A percentile compares a stretch with the other conserved stretches of the same genome.
These are phyloP conservation scores for Zasmidium angulare DNA, from an alignment of 2,329 filamentous ascomycete species.

Conservation along the genomic window DNA sequence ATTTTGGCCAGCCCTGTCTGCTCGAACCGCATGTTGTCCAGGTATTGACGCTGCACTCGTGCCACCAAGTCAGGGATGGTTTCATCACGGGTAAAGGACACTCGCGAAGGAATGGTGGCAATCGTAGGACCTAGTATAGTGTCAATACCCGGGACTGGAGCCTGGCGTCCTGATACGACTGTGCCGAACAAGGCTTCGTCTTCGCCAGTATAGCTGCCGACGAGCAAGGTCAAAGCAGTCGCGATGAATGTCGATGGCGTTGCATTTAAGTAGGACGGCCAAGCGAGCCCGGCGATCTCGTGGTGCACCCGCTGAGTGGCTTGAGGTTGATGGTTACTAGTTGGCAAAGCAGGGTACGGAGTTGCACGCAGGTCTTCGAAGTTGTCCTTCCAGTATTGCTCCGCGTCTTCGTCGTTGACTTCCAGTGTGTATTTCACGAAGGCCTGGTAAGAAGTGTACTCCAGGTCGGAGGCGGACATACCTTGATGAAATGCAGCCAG, in stretches of 20 bases:
- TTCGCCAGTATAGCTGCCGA: neutral
- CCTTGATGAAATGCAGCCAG: neutral
- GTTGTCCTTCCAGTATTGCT: neutral
- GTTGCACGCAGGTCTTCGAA: neutral
- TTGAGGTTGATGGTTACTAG: neutral
- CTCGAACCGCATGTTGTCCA: conserved; percentile 3
- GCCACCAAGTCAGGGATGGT: neutral
- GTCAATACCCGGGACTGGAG: neutral
- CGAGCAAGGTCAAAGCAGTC: neutral
- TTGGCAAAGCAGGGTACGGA: neutral
- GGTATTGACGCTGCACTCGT: neutral
- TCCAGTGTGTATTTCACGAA: neutral
- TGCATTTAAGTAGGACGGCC: neutral
- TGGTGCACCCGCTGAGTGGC: neutral
- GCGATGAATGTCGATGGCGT: neutral
- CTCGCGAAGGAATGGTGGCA: conserved; percentile 8
- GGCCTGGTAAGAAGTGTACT: neutral
- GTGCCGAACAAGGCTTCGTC: neutral
- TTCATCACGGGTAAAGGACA: neutral
- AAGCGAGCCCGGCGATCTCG: neutral
- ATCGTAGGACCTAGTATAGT: conserved; percentile 8
- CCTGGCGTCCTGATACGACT: neutral
- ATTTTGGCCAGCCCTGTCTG: neutral
- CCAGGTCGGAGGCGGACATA: neutral
- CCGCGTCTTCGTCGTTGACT: neutral